Conservation (phyloP, 257 asterid species). For the Ocimum tenuiflorum region DNA sequence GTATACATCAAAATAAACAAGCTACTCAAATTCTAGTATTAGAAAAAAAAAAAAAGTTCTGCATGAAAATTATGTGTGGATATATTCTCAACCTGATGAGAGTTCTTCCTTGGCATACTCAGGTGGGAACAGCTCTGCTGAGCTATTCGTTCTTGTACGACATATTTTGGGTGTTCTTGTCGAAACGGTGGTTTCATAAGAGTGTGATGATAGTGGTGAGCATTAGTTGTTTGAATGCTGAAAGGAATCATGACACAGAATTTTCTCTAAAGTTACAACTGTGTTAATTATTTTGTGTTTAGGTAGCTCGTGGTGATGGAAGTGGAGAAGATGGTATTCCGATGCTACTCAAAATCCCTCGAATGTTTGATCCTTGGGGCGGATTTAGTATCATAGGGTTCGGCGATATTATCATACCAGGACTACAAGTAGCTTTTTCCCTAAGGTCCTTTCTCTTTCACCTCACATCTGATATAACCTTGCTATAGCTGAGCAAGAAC, state of each 20-base stretch:
- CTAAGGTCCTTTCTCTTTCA: constrained; percentile 24
- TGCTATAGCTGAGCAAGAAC: too few species aligned
- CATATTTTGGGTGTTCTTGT: constrained; percentile 84
- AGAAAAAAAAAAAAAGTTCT: not conserved
- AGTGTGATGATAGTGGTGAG: constrained; percentile 95
- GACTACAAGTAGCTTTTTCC: constrained; percentile 57
- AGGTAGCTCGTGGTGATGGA: constrained; percentile 89
- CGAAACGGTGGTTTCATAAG: constrained; percentile 71
- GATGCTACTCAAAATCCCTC: constrained; percentile 71
- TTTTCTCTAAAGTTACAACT: not conserved
- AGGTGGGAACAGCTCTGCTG: constrained; percentile 84
- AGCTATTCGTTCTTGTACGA: constrained; percentile 81
- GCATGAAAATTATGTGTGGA: not conserved
- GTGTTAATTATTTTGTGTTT: constrained; percentile 11
- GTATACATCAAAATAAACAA: not conserved
- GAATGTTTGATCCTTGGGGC: constrained; percentile 82
- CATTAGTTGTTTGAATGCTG: constrained; percentile 5
- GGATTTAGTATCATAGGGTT: constrained; percentile 80
- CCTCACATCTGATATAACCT: too few species aligned
- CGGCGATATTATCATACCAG: constrained; percentile 75
- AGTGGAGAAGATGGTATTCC: constrained; percentile 91
- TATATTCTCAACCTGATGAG: not conserved
- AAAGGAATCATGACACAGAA: not conserved
- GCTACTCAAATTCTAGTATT: not conserved
- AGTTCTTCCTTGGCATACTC: constrained; percentile 23